Percentiles rank a stretch among this genome's conserved stretches.
Evolutionary conservation across 768 basidiomycete genomes (phyloP).

Genomic region (Termitomyces sp.): DNA sequence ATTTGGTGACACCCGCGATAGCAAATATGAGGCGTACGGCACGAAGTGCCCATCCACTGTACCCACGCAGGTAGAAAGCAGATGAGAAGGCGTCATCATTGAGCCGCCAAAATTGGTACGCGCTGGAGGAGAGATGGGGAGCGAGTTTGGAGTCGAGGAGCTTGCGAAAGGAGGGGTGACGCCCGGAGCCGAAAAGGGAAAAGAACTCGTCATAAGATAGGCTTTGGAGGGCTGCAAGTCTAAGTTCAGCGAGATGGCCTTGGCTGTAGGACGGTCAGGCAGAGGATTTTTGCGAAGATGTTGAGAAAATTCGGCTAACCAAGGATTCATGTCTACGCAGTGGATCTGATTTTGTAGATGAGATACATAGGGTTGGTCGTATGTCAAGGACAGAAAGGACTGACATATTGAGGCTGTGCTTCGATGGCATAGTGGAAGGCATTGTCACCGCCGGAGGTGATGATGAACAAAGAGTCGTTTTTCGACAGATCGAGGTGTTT

Average conservation of each 20-base stretch:
- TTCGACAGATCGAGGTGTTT: slow-evolving; percentile 49
- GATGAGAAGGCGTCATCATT: slow-evolving; percentile 46
- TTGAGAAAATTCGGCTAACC: slow-evolving; percentile 22
- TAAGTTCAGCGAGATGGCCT: slow-evolving; percentile 75
- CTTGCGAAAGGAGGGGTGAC: slow-evolving; percentile 50
- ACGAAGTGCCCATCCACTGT: slow-evolving; percentile 63
- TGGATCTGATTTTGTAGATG: slow-evolving; percentile 38
- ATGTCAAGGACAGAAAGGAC: slow-evolving; percentile 8
- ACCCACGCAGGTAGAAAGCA: slow-evolving; percentile 66
- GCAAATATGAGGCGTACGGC: slow-evolving; percentile 53
- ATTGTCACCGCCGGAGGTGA: slow-evolving; percentile 78
- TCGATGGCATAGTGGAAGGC: slow-evolving; percentile 73
- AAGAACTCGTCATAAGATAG: slow-evolving; percentile 61
- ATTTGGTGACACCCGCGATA: slow-evolving; percentile 50
- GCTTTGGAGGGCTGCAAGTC: slow-evolving; percentile 58
- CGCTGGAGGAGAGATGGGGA: slow-evolving; percentile 63
- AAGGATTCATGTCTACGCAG: slow-evolving; percentile 72
- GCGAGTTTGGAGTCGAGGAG: slow-evolving; percentile 58
- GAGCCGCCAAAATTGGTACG: slow-evolving; percentile 74
- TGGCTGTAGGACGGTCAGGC: slow-evolving; percentile 34
- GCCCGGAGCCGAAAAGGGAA: slow-evolving; percentile 61
- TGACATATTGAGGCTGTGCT: slow-evolving; percentile 49
- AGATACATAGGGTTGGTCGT: neutral
- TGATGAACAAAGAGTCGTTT: slow-evolving; percentile 65
- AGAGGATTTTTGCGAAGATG: neutral